phyloP scores from a whole-genome alignment of 345 rosid species.

The Jatropha curcas region DNA sequence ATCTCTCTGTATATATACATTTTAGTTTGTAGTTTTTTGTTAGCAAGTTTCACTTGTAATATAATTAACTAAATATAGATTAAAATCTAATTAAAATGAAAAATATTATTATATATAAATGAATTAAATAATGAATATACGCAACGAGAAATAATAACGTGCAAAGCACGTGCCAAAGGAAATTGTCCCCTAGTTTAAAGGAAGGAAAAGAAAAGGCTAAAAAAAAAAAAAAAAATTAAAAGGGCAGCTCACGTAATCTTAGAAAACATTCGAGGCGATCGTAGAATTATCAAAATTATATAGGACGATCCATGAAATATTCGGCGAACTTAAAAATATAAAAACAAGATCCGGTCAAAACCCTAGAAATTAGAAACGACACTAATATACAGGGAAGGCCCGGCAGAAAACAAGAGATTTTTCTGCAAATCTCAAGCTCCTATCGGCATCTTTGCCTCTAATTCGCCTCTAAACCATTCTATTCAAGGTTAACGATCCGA shows the following conservation, averaged over 20 bases:
- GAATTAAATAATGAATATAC: too few species aligned
- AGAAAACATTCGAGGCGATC: neutral
- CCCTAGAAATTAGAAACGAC: neutral
- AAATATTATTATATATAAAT: too few species aligned
- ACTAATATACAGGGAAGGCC: neutral
- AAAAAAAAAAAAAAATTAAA: too few species aligned
- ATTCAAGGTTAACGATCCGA: neutral
- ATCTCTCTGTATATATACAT: too few species aligned
- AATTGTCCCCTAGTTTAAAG: too few species aligned
- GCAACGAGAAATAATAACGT: too few species aligned
- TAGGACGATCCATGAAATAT: neutral
- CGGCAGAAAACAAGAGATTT: neutral
- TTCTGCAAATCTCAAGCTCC: neutral
- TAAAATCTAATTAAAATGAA: too few species aligned
- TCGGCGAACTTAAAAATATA: neutral
- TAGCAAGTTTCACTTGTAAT: too few species aligned
- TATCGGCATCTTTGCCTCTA: neutral
- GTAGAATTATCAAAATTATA: neutral
- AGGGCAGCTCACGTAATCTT: neutral
- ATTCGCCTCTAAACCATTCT: neutral
- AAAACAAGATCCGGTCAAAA: constrained; percentile 14
- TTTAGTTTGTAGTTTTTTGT: too few species aligned
- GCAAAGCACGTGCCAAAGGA: too few species aligned
- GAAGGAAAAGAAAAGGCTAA: too few species aligned
- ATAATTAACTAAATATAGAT: too few species aligned